phyloP scores from a whole-genome alignment of 495 filamentous ascomycete genomes.

The Xylona heveae region DNA sequence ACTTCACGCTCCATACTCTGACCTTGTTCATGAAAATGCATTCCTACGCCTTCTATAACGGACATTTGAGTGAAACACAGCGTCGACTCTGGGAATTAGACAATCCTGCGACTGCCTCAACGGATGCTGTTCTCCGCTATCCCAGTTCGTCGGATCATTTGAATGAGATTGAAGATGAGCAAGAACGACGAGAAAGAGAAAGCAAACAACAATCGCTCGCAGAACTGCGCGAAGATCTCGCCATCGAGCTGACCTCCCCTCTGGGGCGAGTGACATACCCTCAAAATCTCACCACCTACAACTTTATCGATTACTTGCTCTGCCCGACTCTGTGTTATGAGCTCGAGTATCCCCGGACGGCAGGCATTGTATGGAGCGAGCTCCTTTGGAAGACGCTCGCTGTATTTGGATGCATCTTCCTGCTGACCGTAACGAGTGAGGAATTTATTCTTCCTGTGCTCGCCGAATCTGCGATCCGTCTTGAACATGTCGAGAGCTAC shows the following conservation, averaged over 20 bases:
- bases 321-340: slow-evolving; percentile 97
- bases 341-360: slow-evolving; percentile 78
- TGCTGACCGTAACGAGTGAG: slow-evolving; percentile 75
- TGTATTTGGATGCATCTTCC: slow-evolving; percentile 89
- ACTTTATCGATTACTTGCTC: slow-evolving; percentile 73
- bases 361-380: slow-evolving; percentile 53
- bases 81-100: slow-evolving; percentile 62
- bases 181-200: slow-evolving; percentile 16
- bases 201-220: slow-evolving; percentile 16
- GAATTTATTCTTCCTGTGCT: slow-evolving; percentile 91
- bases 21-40: slow-evolving; percentile 96
- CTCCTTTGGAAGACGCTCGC: slow-evolving; percentile 72
- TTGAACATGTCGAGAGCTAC: slow-evolving; percentile 33
- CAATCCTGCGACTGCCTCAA: slow-evolving; percentile 44
- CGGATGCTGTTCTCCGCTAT: slow-evolving; percentile 51
- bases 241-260: slow-evolving; percentile 74
- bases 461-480: slow-evolving; percentile 43
- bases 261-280: slow-evolving; percentile 82
- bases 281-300: slow-evolving; percentile 56
- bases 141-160: slow-evolving; percentile 33
- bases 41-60: slow-evolving; percentile 94
- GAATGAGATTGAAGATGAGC: slow-evolving; percentile 18
- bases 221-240: slow-evolving; percentile 66
- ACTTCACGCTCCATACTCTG: slow-evolving; percentile 76
- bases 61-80: slow-evolving; percentile 75